Percentiles rank a stretch among this genome's conserved stretches.
Conservation (phyloP, 768 basidiomycete genomes). For the Myochromella boudieri region DNA sequence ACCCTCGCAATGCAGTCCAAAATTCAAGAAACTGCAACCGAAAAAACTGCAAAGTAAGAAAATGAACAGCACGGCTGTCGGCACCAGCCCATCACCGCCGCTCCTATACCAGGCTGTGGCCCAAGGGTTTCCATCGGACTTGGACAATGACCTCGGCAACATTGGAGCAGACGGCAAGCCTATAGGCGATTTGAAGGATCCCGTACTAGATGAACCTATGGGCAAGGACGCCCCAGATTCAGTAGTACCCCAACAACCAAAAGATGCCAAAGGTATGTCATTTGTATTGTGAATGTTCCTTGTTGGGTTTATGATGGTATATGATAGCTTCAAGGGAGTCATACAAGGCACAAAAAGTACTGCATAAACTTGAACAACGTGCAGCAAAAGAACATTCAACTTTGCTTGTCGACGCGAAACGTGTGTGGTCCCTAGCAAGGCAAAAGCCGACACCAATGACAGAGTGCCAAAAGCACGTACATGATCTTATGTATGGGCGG, state of each 20-base stretch:
- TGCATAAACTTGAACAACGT: constrained; percentile 67
- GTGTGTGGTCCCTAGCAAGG: constrained; percentile 72
- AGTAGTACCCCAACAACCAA: constrained; percentile 25
- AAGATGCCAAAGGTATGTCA: constrained; percentile 61
- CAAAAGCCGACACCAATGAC: constrained; percentile 67
- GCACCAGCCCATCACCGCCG: constrained; percentile 57
- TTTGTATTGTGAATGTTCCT: constrained; percentile 8
- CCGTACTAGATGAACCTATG: constrained; percentile 29
- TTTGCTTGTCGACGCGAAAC: constrained; percentile 70
- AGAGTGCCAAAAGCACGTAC: constrained; percentile 75
- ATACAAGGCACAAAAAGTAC: constrained; percentile 66
- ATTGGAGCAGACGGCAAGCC: constrained; percentile 33
- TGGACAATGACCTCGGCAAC: constrained; percentile 38
- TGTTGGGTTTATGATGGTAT: constrained; percentile 3
- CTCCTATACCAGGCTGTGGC: constrained; percentile 24
- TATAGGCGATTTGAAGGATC: constrained; percentile 31
- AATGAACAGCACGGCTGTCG: no score
- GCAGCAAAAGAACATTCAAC: constrained; percentile 77
- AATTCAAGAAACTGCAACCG: constrained; percentile 51
- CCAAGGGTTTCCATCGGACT: constrained; percentile 36
- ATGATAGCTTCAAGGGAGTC: constrained; percentile 60
- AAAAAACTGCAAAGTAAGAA: constrained; percentile 26
- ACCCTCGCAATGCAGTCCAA: constrained; percentile 43
- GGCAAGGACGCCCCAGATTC: constrained; percentile 30
- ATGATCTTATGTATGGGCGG: constrained; percentile 72